A percentile compares a stretch with the other conserved stretches of the same genome.
phyloP scores from a whole-genome alignment of 345 rosid genomes.

The Alliaria petiolata region DNA sequence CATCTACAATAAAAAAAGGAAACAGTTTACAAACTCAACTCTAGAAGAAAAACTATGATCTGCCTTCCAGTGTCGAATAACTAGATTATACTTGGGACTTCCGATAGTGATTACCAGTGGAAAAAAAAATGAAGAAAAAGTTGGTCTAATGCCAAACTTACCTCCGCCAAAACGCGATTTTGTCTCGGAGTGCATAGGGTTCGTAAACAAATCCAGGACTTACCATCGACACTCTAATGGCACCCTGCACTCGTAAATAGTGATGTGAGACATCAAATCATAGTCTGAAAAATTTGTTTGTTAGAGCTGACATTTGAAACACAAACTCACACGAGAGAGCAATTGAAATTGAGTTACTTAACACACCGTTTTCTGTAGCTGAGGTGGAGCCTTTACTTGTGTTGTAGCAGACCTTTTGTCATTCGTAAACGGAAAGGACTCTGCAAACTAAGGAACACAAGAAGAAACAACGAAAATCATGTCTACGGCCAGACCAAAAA shows the following conservation, averaged over 20 bases:
- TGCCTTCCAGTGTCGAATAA: neutral
- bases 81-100: neutral
- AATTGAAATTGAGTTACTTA: neutral
- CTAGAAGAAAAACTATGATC: neutral
- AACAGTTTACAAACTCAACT: neutral
- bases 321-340: neutral
- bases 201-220: slow-evolving; percentile 95
- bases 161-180: slow-evolving; percentile 81
- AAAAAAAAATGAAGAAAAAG: neutral
- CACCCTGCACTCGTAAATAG: too few relatives aligned
- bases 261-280: slow-evolving; percentile 5
- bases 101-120: neutral
- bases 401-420: slow-evolving; percentile 46
- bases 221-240: slow-evolving; percentile 56
- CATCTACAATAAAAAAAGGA: slow-evolving; percentile 46
- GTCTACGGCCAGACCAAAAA: neutral
- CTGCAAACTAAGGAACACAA: slow-evolving; percentile 42
- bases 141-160: slow-evolving; percentile 23
- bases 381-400: slow-evolving; percentile 62
- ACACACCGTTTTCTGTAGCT: slow-evolving; percentile 63
- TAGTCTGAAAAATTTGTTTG: neutral
- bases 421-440: slow-evolving; percentile 33
- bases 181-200: slow-evolving; percentile 65
- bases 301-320: neutral
- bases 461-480: slow-evolving; percentile 1